A percentile compares a stretch with the other conserved stretches of the same genome.
phyloP scores from a whole-genome alignment of 305 asterid genomes.

The Petunia hybrid region DNA sequence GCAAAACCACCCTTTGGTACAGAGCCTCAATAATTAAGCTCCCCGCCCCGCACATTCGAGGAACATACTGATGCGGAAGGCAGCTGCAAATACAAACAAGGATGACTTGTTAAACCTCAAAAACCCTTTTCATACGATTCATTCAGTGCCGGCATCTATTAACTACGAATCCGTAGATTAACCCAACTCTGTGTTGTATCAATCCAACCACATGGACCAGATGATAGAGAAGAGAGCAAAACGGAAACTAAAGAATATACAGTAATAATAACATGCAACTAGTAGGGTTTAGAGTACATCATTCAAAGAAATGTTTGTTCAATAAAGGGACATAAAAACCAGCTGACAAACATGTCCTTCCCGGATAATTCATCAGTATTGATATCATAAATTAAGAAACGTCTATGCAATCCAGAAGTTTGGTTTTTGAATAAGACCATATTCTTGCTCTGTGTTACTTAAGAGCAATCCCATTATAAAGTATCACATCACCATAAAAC shows the following conservation, averaged over 20 bases:
- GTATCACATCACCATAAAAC: not conserved
- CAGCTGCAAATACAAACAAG: slow-evolving; percentile 28
- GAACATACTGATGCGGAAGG: not conserved
- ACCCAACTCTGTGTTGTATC: not conserved
- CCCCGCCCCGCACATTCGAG: not conserved
- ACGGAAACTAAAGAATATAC: not conserved
- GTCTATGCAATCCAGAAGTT: not conserved
- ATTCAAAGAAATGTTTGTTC: not conserved
- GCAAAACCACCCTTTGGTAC: not conserved
- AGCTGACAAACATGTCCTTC: slow-evolving; percentile 2
- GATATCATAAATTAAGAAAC: not conserved
- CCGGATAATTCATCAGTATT: not conserved
- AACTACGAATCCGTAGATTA: not conserved
- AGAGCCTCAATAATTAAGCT: slow-evolving; percentile 25
- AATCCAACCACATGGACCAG: not conserved
- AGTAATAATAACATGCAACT: not conserved
- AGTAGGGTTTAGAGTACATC: not conserved
- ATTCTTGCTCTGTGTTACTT: not conserved
- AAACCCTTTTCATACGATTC: not conserved
- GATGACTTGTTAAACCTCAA: not conserved
- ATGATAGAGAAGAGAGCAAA: not conserved
- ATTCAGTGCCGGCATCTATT: not conserved
- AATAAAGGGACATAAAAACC: not conserved
- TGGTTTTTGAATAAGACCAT: not conserved
- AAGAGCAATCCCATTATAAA: not conserved